Evolutionary conservation across 306 rosid genomes (phyloP).

Genomic region (Prosopis cineraria): DNA sequence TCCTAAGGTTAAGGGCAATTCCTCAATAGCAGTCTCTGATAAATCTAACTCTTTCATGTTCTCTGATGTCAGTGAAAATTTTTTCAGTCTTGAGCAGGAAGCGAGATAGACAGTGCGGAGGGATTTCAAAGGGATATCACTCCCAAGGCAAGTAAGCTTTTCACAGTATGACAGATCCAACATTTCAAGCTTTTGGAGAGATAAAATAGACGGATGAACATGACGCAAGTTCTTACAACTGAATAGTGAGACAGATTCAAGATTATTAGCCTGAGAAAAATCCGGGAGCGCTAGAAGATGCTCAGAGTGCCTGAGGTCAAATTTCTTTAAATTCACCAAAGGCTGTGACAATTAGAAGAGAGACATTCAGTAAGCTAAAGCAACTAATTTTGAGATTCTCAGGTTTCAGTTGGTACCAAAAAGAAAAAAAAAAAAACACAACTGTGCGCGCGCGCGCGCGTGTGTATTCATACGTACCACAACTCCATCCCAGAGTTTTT

Average conservation of each 20-base stretch:
- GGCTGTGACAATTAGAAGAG: not conserved
- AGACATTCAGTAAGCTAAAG: not conserved
- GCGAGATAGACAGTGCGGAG: not conserved
- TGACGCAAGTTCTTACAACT: not conserved
- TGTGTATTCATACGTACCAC: not conserved
- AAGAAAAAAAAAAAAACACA: too few relatives aligned
- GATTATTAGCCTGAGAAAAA: not conserved
- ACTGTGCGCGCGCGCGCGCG: too few relatives aligned
- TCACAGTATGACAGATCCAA: not conserved
- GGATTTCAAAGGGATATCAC: not conserved
- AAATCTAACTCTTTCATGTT: not conserved
- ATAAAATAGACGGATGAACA: constrained; percentile 14
- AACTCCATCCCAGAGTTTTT: constrained; percentile 7
- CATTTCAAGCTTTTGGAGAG: not conserved
- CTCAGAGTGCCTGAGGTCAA: not conserved
- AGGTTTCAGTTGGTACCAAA: too few relatives aligned
- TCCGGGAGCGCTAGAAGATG: not conserved
- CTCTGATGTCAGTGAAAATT: not conserved
- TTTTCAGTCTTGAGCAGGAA: not conserved
- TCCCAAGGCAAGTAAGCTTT: not conserved
- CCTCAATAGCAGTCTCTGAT: not conserved
- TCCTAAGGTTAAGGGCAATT: constrained; percentile 2
- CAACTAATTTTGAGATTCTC: too few relatives aligned
- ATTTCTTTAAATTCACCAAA: not conserved
- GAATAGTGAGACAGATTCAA: not conserved